Base-by-base conservation (phyloP, 163 green algal species). In the Coccomyxa subellipsoidea region DNA sequence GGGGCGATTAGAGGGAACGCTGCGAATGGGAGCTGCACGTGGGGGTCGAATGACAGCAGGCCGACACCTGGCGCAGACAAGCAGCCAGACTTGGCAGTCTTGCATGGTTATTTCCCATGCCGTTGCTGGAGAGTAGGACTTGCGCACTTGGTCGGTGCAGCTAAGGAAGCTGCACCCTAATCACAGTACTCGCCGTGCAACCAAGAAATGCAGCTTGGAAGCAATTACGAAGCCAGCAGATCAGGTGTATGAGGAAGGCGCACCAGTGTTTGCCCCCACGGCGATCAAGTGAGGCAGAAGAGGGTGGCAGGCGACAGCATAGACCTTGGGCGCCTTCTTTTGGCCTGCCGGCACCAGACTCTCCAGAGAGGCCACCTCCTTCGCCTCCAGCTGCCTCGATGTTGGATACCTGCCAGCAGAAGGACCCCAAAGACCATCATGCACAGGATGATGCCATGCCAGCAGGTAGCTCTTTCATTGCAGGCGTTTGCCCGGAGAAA, bases 251-350 rank as follows among this genome's bases (percentile, higher is more conserved):
- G 15, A 76, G 38, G 78, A 47, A 76, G 27, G 76, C 38, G 35
- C n/a, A 84, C 83, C 78, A 75, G 78, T 38, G 69, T 94, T 94
- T 79, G 85, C 87, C 54, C 84, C 90, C 0, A 89, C 87, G 12
- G 86, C 88, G 6, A 89, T 84, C 7, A 91, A 31, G 75, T 89
- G 75, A 21, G 89, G 87, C 66, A 84, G 87, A 47, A 87, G 54
- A 15, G 89, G 88, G 82, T 91, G 90, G 36, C 85, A 84, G 38
- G 87, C 83, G 9, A 92, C 77, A 29, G 73, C 53, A 81, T 94
- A 94, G 25, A 92, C 70, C 82, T 94, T 94, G 79, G 90, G 88
- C 4, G 84, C 35, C 59, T 89, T 90, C 85, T 94, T 94, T 21
- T 35, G 35, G 38, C 90, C 90, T 82, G 84, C 36, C 25, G 78